These are phyloP conservation scores for Phytophthora sp. DNA, from an alignment of 352 stramenopile species.

Conservation along the genomic window DNA sequence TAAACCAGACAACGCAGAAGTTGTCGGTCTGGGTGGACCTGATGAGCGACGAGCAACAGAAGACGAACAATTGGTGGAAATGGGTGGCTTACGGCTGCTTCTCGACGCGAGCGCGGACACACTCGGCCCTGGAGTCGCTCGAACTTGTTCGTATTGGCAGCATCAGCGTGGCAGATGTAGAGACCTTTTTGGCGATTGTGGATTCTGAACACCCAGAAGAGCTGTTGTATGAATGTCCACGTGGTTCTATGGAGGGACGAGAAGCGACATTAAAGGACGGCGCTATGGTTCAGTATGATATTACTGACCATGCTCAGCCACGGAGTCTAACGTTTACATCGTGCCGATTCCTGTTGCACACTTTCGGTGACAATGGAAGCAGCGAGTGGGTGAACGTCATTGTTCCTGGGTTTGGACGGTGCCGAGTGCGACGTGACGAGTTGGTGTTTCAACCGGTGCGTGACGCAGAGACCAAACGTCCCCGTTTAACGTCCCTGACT, in stretches of 20 bases:
- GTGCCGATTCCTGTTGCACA: conserved; percentile 10
- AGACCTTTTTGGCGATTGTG: conserved; percentile 18
- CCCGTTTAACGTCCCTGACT: conserved; percentile 2
- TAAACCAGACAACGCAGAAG: conserved; percentile 25
- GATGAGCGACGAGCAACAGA: background rate
- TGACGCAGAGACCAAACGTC: background rate
- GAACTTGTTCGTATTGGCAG: conserved; percentile 1
- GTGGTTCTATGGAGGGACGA: conserved; percentile 6
- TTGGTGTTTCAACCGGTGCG: conserved; percentile 9
- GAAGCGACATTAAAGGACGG: conserved; percentile 24
- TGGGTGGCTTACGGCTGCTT: conserved; percentile 28
- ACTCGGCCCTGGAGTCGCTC: conserved; percentile 14
- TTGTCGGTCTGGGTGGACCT: conserved; percentile 8
- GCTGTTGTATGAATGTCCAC: conserved; percentile 14
- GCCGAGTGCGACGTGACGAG: conserved; percentile 17
- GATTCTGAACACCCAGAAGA: conserved; percentile 21
- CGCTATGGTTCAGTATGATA: conserved; percentile 16
- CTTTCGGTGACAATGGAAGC: conserved; percentile 21
- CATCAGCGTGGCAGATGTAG: conserved; percentile 13
- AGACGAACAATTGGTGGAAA: conserved; percentile 15
- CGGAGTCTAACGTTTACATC: conserved; percentile 21
- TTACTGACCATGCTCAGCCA: conserved; percentile 11
- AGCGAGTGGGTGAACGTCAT: conserved; percentile 22
- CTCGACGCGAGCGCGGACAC: conserved; percentile 18
- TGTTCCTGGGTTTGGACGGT: conserved; percentile 16